Conservation (phyloP, 2,329 filamentous ascomycete species). For the Exophiala aquamarina region DNA sequence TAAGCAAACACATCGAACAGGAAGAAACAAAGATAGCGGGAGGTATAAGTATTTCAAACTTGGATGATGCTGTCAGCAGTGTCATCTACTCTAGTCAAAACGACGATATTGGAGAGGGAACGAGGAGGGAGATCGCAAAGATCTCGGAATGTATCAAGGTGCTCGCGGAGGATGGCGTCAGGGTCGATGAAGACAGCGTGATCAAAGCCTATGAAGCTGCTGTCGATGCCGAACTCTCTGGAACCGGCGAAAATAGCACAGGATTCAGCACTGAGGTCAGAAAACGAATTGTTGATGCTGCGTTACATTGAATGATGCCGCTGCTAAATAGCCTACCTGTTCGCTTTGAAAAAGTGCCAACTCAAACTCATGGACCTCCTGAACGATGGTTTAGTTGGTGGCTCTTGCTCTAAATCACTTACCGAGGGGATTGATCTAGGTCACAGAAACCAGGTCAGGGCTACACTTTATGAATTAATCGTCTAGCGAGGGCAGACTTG, state of each 20-base stretch:
- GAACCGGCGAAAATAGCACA: conserved; percentile 33
- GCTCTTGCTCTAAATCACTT: not conserved
- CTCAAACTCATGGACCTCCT: not conserved
- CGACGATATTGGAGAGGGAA: conserved; percentile 73
- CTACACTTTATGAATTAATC: not conserved
- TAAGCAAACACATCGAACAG: conserved; percentile 75
- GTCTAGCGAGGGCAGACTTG: not conserved
- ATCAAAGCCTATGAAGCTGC: conserved; percentile 78
- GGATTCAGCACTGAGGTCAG: conserved; percentile 20
- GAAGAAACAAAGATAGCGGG: conserved; percentile 36
- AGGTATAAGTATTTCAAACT: conserved; percentile 67
- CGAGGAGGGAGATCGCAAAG: conserved; percentile 83
- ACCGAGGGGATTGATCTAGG: not conserved
- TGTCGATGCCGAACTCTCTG: conserved; percentile 62
- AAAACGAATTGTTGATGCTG: conserved; percentile 26
- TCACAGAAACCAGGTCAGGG: not conserved
- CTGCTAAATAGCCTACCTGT: not conserved
- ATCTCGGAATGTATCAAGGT: conserved; percentile 79
- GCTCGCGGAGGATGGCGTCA: conserved; percentile 76
- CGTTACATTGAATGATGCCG: conserved; percentile 16
- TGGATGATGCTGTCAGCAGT: conserved; percentile 83
- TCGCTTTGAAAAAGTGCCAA: not conserved
- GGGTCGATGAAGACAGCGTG: conserved; percentile 88
- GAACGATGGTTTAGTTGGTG: not conserved
- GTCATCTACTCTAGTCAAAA: conserved; percentile 96